Base-by-base conservation (phyloP, 495 filamentous ascomycete genomes). In the Aspergillus nidulans region DNA sequence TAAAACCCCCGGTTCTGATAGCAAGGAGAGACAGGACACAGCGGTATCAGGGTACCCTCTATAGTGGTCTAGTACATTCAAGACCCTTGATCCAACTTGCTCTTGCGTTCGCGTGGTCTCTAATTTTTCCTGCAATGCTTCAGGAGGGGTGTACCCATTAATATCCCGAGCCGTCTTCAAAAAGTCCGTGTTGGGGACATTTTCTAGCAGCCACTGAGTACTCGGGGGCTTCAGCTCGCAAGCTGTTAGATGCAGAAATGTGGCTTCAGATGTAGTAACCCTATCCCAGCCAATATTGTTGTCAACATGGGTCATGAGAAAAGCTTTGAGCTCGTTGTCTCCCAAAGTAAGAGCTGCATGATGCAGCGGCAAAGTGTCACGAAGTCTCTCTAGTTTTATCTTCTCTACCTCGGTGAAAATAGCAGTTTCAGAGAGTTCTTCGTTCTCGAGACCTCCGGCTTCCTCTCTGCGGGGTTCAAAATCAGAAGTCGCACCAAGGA, bases 111-210 rank as follows among this genome's bases (percentile, higher is more conserved):
- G 55, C 36, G 56, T 41, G 30, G 30, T 52, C 49, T 67, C 63
- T 46, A 69, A 51, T 12, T 46, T 49, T 38, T 58, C 55, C 49
- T 55, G 48, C 38, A 65, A 46, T 28, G 52, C 54, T 52, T 69
- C 64, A 16, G 67, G 58, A 16, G 58, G 66, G 28, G 60, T 70
- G 40, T 67, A 56, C 45, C 64, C 62, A 36, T 65, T 24, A 55
- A 67, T 58, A 60, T 69, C 56, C 39, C 61, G 57, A 34, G 55
- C 46, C 15, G 46, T 40, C 34, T 62, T 64, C 59, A 52, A 64
- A 48, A 48, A 59, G 30, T 55, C 43, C 13, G 55, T 55, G 23
- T 47, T n/a, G 25, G 26, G 47, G 40, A 59, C 44, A 61, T 66
- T 61, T 28, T 60, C 23, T 38, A 66, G 57, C 40, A 69, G 59